Evolutionary conservation across 345 rosid species (phyloP), one percentile per base, ranked within the genome.

Genomic region (Eucalyptus erythrocorys): DNA sequence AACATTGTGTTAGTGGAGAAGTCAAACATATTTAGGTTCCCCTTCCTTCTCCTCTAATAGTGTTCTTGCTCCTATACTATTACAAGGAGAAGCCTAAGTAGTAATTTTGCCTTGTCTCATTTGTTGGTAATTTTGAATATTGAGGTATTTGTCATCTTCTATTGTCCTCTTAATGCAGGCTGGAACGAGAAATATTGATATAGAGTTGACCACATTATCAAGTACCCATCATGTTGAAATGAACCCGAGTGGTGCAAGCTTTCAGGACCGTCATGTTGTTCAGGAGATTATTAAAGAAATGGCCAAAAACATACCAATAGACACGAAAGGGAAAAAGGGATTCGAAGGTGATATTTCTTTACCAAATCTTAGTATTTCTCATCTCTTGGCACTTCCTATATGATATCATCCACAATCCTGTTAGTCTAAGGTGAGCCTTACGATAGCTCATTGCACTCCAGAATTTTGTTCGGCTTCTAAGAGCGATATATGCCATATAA

Each of bases 241-340:
- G 92, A 97, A 93, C 91, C 99, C 99, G 30, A 94, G 99, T 90
- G 99, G 96, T 94, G 99, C 88, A 66, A 99, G 99, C 81, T 98
- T 97, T 92, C 99, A 98, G 94, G 99, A 98, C 93, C 94, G 99
- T 89, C 97, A 97, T 88, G 88, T 98, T 55, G 99, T 98, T 89
- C 99, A 95, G 88, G 99, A 97, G 94, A 93, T 98, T 80, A 98
- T 98, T 42, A 97, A 98, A 90, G 99, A 98, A 90, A 98, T 98
- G 99, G 99, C 99, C 86, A 97, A 93, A 94, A 97, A 95, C 91
- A 95, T 99, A 91, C 99, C 97, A 43, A 94, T 96, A 88, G 99
- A 97, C 91, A 92, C 95, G 1, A 98, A 95, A 93, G 99, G 99
- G 89, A 97, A 90, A 91, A 95, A 94, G 87, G 97, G 98, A 53